phyloP scores from a whole-genome alignment of 306 rosid species.

The Styphnolobium japonicum region DNA sequence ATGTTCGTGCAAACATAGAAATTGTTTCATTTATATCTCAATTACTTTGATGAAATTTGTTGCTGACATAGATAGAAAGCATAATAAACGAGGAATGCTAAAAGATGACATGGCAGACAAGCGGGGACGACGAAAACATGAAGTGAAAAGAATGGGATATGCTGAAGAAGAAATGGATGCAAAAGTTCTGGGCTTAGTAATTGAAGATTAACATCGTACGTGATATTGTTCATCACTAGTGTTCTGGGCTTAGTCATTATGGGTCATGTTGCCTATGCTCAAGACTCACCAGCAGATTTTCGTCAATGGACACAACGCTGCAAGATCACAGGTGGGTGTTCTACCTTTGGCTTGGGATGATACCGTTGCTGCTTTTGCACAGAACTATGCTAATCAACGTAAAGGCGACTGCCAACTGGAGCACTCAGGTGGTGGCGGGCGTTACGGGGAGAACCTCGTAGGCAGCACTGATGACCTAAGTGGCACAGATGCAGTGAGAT shows the following conservation, averaged over 20 bases:
- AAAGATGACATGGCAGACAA: too few relatives aligned
- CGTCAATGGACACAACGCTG: conserved; percentile 28
- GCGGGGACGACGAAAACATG: too few relatives aligned
- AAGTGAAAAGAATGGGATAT: too few relatives aligned
- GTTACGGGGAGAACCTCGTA: background rate
- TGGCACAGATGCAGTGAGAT: conserved; percentile 12
- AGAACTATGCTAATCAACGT: conserved; percentile 8
- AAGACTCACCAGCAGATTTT: conserved; percentile 29
- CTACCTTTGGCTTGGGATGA: conserved; percentile 19
- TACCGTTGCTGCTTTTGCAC: conserved; percentile 17
- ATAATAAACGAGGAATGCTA: too few relatives aligned
- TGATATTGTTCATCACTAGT: too few relatives aligned
- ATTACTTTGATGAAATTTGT: too few relatives aligned
- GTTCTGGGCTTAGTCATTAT: background rate
- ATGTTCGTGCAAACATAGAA: too few relatives aligned
- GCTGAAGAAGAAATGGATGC: too few relatives aligned
- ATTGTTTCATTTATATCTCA: too few relatives aligned
- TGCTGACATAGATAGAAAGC: too few relatives aligned
- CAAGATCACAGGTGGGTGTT: conserved; percentile 21
- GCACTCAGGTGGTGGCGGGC: conserved; percentile 24
- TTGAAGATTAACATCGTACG: too few relatives aligned
- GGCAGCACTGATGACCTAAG: background rate
- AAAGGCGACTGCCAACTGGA: background rate
- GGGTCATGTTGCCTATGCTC: background rate
- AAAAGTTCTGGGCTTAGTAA: too few relatives aligned